Base-by-base conservation (phyloP, 2,329 filamentous ascomycete species). In the Botrytis squamosa region DNA sequence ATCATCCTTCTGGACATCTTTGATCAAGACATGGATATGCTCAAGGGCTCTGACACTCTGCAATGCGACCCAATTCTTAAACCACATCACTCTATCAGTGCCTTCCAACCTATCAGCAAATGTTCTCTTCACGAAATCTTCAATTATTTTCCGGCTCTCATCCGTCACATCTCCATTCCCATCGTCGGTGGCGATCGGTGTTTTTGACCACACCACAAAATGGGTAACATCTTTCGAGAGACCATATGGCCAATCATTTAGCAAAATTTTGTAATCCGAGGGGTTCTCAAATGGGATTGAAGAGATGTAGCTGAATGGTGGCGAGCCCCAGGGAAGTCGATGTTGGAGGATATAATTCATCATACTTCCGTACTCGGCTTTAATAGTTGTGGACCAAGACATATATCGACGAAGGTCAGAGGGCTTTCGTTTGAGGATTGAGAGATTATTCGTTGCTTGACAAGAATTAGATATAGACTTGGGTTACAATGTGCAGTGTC, bases 231-330 rank as follows among this genome's bases (percentile, higher is more conserved):
- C 86, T 0, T 85, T 81, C 0, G 85, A 85, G 67, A 97, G 84
- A 5, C 93, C 94, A 79, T 98, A 98, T 0, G 95, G 95, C 95
- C 94, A 98, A 85, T 98, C 95, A 80, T 98, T 98, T 81, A 90
- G 86, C 63, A 97, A 84, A 70, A 97, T 91, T 75, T 89, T 90
- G 81, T 87, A 91, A 82, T 91, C 89, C 49, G 85, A 85, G 6
- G 85, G 80, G 62, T 88, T 83, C 38, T 84, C 81, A 76, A 91
- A 89, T 16, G 88, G 88, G 7, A 75, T 73, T 12, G 74, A 38
- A 14, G 79, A 80, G 42, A 42, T 64, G 36, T 40, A 84, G 78
- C 82, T 84, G 80, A 90, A 91, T 7, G 89, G 88, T 25, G 87
- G 86, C 44, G 80, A 76, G 2, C 88, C 88, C 95, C 95, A 74